Percentiles rank a stretch among this genome's conserved stretches.
phyloP scores from a whole-genome alignment of 2,329 filamentous ascomycete genomes.

The Fusarium sp. region DNA sequence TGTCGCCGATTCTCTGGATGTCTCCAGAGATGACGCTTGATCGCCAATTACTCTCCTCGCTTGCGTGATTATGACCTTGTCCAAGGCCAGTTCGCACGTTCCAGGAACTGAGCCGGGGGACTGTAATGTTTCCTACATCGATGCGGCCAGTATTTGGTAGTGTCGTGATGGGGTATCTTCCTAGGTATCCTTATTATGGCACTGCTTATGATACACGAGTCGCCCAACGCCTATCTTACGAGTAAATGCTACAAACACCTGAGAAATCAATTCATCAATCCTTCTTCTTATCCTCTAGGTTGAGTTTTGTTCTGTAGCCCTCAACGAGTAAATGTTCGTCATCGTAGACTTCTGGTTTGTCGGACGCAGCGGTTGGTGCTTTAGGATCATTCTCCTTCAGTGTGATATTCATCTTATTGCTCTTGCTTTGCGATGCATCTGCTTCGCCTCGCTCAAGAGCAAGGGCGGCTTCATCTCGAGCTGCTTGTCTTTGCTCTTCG shows the following conservation, averaged over 20 bases:
- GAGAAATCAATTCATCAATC: neutral
- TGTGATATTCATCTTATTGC: slow-evolving; percentile 56
- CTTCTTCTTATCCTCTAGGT: slow-evolving; percentile 21
- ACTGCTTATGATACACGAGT: slow-evolving; percentile 12
- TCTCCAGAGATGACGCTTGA: slow-evolving; percentile 83
- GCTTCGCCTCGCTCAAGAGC: slow-evolving; percentile 59
- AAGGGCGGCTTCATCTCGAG: slow-evolving; percentile 54
- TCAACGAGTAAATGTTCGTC: slow-evolving; percentile 59
- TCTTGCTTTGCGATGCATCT: slow-evolving; percentile 41
- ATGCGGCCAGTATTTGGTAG: neutral
- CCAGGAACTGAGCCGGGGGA: slow-evolving; percentile 10
- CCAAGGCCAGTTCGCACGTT: slow-evolving; percentile 32
- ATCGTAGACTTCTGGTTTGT: slow-evolving; percentile 43
- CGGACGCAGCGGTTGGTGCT: slow-evolving; percentile 28
- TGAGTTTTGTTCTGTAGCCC: slow-evolving; percentile 57
- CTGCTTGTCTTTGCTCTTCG: slow-evolving; percentile 53
- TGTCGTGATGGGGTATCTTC: slow-evolving; percentile 29
- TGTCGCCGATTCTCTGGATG: slow-evolving; percentile 83
- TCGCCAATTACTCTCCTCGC: slow-evolving; percentile 70
- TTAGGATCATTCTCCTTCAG: slow-evolving; percentile 60
- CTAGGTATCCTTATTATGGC: slow-evolving; percentile 14
- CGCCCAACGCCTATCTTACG: slow-evolving; percentile 27
- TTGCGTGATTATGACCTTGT: slow-evolving; percentile 44
- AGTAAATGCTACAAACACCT: neutral
- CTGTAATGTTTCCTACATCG: neutral